Base-by-base conservation (phyloP, 345 rosid genomes). In the Trapa bicornis region DNA sequence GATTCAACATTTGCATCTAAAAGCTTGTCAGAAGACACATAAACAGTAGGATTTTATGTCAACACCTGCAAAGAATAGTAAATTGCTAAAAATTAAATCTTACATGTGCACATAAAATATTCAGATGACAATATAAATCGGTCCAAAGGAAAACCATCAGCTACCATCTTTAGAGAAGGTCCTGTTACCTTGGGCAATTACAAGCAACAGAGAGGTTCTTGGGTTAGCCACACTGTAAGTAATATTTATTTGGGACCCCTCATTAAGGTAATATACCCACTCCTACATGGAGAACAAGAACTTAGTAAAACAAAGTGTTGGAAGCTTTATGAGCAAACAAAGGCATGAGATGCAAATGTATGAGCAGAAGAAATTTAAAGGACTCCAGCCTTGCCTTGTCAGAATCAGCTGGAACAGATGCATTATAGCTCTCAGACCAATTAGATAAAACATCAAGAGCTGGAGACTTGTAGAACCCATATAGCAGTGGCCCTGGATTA, bases 111-210 rank as follows among this genome's bases (percentile, higher is more conserved):
- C 29, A 50, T 16, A 50, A 50, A 50, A 50, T 50, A 50, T 17
- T 50, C 15, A 14, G 33, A 29, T 16, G 58, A 35, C 32, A 3
- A 47, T 14, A 29, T 41, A 57, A 4, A 0, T 45, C 48, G 41
- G 41, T 13, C 17, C 41, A 47, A 16, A 14, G 16, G 13, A 37
- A 61, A 50, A 12, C 4, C 17, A 43, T 58, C 13, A 4, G 8
- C 13, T 45, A 45, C 2, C 48, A 45, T 45, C 48, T 45, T 45
- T 45, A 7, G 11, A 11, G 48, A 45, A 13, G 12, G 1, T 16
- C 3, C 50, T 17, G 66, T 43, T 86, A 94, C 99, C 99, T 89
- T 94, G 81, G 50, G 97, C 96, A 75, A 94, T 76, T 60, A 91
- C 73, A 65, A 94, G 89, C 67, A 80, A 87, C 47, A 89, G 68